Evolutionary conservation across 73 alveolate genomes (phyloP).

Genomic region (Symbiodinium natans): DNA sequence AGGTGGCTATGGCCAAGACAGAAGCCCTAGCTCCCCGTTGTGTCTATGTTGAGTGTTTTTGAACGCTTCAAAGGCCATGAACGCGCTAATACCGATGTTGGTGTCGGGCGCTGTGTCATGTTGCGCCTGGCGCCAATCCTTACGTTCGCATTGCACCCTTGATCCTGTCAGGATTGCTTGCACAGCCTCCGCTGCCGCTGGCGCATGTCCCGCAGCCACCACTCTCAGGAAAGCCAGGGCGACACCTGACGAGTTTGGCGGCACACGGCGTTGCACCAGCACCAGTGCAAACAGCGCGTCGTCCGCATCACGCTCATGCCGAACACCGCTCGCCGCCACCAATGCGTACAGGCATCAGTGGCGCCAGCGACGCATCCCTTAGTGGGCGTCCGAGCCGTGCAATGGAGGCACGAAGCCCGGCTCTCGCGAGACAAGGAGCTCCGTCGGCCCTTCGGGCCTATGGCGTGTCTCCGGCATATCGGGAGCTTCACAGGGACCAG

Average conservation of each 20-base stretch:
- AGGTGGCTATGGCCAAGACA: too few relatives aligned
- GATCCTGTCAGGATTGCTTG: conserved; percentile 42
- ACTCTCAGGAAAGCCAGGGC: neutral
- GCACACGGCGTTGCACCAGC: conserved; percentile 84
- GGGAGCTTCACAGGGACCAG: conserved; percentile 48
- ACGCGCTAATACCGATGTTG: too few relatives aligned
- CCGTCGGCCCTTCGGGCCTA: conserved; percentile 50
- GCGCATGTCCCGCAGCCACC: conserved; percentile 11
- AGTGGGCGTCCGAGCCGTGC: conserved; percentile 10
- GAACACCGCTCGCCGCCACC: conserved; percentile 51
- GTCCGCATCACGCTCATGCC: neutral
- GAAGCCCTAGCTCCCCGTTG: too few relatives aligned
- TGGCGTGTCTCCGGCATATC: conserved; percentile 36
- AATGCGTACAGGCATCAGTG: conserved; percentile 1
- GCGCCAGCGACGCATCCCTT: conserved; percentile 69
- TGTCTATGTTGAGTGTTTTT: too few relatives aligned
- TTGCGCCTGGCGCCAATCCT: too few relatives aligned
- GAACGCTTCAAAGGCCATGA: too few relatives aligned
- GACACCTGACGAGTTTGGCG: conserved; percentile 40
- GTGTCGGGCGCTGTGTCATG: too few relatives aligned
- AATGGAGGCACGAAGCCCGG: conserved; percentile 30
- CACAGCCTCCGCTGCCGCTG: neutral
- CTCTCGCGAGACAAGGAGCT: neutral
- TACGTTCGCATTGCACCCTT: neutral
- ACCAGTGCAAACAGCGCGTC: conserved; percentile 21